Base-by-base conservation (phyloP, 2,329 filamentous ascomycete genomes). In the Daldinia sp. region DNA sequence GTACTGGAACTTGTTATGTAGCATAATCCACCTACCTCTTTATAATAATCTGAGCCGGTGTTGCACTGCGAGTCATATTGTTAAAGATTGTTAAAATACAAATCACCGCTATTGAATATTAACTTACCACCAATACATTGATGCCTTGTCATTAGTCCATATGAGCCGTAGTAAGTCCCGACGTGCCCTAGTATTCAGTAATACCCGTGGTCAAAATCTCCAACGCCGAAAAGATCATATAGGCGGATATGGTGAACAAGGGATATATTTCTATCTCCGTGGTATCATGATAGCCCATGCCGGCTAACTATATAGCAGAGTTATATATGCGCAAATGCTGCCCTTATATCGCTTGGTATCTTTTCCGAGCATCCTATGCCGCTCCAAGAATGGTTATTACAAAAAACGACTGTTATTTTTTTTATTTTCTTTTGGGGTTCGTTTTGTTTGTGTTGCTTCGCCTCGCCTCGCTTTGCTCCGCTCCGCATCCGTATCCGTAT, bases 221-320 rank as follows among this genome's bases (percentile, higher is more conserved):
- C 20, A 23, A 23, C 20, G 20, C 20, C 20, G 20, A 30, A 18
- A 15, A 18, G 10, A 50, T 18, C 23, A 5, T 37, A 20, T 20
- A 15, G 23, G 48, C 15, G 6, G 35, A 18, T 26, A 18, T 18
- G 37, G 13, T 59, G 12, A 60, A 63, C 26, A 56, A 60, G 60
- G 65, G 57, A 63, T 67, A 39, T 50, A 60, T 68, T 66, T 53
- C 46, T 68, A 67, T 70, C 62, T 65, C 37, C 42, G 62, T 72
- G 67, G 67, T 72, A 72, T 72, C 68, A 70, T 72, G 54, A 41
- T 59, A 64, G 62, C 65, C 60, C 53, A 64, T 63, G 51, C 41
- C 55, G 41, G 30, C 48, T 51, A 41, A 61, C 63, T 64, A 65
- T 55, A 28, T 66, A 63, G 39, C 63, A 63, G 37, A 53, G 63